These are phyloP conservation scores for Piper betle DNA, from an alignment of 164 flowering plant species.

Conservation along the genomic window DNA sequence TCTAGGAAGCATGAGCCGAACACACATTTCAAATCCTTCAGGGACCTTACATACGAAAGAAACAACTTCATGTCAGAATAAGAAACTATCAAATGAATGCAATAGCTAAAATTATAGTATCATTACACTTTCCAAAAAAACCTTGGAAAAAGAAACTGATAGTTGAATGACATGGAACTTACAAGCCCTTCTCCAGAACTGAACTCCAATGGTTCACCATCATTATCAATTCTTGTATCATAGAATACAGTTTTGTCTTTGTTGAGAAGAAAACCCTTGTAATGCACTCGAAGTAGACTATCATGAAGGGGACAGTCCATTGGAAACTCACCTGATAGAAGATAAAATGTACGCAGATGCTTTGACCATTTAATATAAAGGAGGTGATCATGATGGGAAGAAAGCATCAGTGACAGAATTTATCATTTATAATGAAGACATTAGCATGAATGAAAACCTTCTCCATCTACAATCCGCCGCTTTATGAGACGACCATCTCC, in stretches of 20 bases:
- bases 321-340: conserved; percentile 78
- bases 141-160: neutral
- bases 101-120: too few relatives aligned
- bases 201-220: conserved; percentile 87
- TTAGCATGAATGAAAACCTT: conserved; percentile 31
- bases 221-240: conserved; percentile 72
- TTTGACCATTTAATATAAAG: too few relatives aligned
- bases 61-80: conserved; percentile 4
- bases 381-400: neutral
- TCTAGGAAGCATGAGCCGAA: conserved; percentile 90
- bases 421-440: neutral
- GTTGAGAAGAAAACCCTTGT: conserved; percentile 75
- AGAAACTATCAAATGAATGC: neutral
- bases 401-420: neutral
- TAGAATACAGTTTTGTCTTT: conserved; percentile 67
- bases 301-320: conserved; percentile 99
- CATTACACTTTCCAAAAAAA: neutral
- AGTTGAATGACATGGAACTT: conserved; percentile 21
- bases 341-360: neutral
- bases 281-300: conserved; percentile 77
- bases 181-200: conserved; percentile 96
- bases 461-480: conserved; percentile 87
- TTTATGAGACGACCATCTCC: conserved; percentile 98
- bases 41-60: conserved; percentile 48
- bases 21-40: conserved; percentile 97